phyloP scores from a whole-genome alignment of 2,329 filamentous ascomycete species.

The Dryadomyces sulphureus region DNA sequence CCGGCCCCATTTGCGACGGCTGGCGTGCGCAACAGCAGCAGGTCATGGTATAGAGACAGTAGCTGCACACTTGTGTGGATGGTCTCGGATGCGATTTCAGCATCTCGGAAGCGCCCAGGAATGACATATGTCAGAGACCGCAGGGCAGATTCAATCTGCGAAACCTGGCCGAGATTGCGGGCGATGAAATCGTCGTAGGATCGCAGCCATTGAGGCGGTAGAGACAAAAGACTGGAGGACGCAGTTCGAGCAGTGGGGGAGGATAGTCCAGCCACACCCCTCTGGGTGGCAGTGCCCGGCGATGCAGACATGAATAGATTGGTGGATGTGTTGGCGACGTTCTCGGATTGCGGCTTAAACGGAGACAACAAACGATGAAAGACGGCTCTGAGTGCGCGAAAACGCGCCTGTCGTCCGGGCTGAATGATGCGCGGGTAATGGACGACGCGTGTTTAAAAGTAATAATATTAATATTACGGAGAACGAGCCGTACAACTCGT shows the following conservation, averaged over 20 bases:
- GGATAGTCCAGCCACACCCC: not conserved
- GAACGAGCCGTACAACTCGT: no score
- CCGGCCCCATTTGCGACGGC: not conserved
- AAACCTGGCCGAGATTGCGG: slow-evolving; percentile 85
- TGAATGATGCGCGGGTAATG: not conserved
- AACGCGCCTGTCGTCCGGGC: not conserved
- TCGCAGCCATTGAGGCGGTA: slow-evolving; percentile 41
- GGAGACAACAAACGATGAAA: not conserved
- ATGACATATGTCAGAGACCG: slow-evolving; percentile 93
- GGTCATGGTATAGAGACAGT: slow-evolving; percentile 85
- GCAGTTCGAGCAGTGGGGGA: not conserved
- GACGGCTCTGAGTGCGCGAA: not conserved
- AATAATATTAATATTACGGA: no score
- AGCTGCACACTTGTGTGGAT: slow-evolving; percentile 81
- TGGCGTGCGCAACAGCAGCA: slow-evolving; percentile 48
- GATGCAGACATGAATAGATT: not conserved
- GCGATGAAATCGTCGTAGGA: slow-evolving; percentile 84
- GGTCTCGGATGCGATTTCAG: slow-evolving; percentile 87
- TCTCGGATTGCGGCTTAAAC: not conserved
- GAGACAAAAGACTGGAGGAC: not conserved
- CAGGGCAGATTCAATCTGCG: slow-evolving; percentile 86
- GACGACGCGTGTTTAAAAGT: not conserved
- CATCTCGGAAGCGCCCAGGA: slow-evolving; percentile 78
- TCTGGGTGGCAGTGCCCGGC: not conserved
- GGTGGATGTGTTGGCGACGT: not conserved